Conservation (phyloP, 2,329 filamentous ascomycete genomes). For the Elsinoe arachidis region DNA sequence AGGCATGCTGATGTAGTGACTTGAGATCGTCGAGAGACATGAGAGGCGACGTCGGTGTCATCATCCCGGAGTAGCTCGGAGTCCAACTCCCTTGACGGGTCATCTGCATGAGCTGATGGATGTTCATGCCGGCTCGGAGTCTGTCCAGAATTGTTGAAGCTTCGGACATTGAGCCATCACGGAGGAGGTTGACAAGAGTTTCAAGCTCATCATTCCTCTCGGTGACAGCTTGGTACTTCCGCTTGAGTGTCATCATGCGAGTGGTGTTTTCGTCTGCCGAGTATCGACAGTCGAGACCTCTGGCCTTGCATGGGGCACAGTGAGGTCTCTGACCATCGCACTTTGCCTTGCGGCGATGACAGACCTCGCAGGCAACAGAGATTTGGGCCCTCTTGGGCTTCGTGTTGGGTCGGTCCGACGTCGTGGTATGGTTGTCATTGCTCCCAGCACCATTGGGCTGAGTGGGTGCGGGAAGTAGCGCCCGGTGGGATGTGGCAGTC, state of each 20-base stretch:
- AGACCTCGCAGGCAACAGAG: constrained; percentile 10
- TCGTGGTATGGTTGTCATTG: not conserved
- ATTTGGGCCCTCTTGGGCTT: constrained; percentile 8
- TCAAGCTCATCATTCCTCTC: constrained; percentile 4
- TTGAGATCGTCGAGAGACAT: not conserved
- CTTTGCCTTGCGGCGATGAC: constrained; percentile 9
- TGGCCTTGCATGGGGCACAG: not conserved
- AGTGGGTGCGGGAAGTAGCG: not conserved
- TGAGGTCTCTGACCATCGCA: constrained; percentile 1
- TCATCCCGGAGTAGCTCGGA: not conserved
- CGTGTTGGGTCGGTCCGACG: not conserved
- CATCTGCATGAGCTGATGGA: not conserved
- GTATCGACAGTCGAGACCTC: constrained; percentile 6
- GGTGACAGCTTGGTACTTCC: constrained; percentile 4
- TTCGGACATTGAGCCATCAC: not conserved
- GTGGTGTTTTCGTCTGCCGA: not conserved
- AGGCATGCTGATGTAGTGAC: not conserved
- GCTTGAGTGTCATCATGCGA: constrained; percentile 10
- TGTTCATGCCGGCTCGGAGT: not conserved
- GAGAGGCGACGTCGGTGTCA: not conserved
- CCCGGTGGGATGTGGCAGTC: not conserved
- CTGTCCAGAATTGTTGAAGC: not conserved
- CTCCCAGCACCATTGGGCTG: not conserved
- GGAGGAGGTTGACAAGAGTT: not conserved
- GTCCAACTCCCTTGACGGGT: not conserved